Evolutionary conservation across 2,329 filamentous ascomycete genomes (phyloP), one percentile per base, ranked within the genome.

Genomic region (Microcyclosporella mali): DNA sequence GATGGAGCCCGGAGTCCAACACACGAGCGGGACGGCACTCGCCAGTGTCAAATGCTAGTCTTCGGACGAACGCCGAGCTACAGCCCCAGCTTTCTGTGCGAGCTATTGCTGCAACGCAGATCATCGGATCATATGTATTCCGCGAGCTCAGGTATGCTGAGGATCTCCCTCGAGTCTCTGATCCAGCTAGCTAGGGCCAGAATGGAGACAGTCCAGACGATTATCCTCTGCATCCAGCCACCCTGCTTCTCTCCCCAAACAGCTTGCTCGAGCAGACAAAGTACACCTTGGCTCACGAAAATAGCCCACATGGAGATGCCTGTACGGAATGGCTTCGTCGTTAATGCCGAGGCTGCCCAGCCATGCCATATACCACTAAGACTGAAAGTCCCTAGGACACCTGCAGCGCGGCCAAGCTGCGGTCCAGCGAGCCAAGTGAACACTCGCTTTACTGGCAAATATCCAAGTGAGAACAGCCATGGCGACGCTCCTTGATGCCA

Each of bases 331-430:
- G 41, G 40, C 27, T 29, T 33, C 29, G 27, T 49, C 11, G 28
- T 33, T 30, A 39, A 37, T 7, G 43, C 43, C 11, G 46, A 43
- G 30, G 31, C 40, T 21, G 47, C 47, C 51, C 49, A 54, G 6
- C 37, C 53, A 40, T 56, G 53, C 53, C 53, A 56, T 1, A 54
- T 17, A 1, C 53, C 53, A 27, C 42, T 56, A 25, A 54, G 16
- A 19, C 27, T 31, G 37, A 56, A 54, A 2, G 47, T 33, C 16
- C 46, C 49, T 31, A 56, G 19, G 27, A 56, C 49, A 16, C 41
- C 51, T 3, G 32, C 33, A 2, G 40, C 41, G 11, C 41, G 15
- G 16, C 41, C 36, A 19, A 17, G 25, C 14, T 31, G 28, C 31
- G 41, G 42, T 1, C 45, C 53, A 14, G 34, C 27, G 3, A 47